phyloP scores from a whole-genome alignment of 805 yeast genomes.

The Candida boidinii region DNA sequence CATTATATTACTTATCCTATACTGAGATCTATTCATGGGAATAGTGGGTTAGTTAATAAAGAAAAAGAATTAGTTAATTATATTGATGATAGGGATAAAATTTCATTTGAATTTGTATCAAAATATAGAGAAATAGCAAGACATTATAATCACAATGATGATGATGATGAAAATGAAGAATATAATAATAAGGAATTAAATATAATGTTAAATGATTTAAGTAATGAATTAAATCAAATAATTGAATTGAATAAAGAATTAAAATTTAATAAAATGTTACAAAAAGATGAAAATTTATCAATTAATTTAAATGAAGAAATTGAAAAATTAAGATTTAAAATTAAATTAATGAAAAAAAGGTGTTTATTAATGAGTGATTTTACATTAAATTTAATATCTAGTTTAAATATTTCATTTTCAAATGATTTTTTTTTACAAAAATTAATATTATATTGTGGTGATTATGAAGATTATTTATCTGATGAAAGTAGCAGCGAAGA shows the following conservation, averaged over 20 bases:
- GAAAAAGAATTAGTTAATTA: slow-evolving; percentile 1
- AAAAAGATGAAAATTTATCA: neutral
- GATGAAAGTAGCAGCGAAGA: slow-evolving; percentile 15
- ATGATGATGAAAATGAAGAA: neutral
- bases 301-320: neutral
- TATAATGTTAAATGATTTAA: neutral
- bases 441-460: slow-evolving; percentile 22
- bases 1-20: slow-evolving; percentile 8
- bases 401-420: slow-evolving; percentile 22
- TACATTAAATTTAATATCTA: slow-evolving; percentile 23
- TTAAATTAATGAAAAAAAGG: slow-evolving; percentile 8
- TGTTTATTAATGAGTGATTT: slow-evolving; percentile 19
- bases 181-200: neutral
- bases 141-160: no score
- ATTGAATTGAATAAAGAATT: neutral
- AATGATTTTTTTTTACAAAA: slow-evolving; percentile 20
- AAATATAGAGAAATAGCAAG: no score
- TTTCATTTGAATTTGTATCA: slow-evolving; percentile 1
- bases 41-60: slow-evolving; percentile 1
- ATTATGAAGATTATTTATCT: slow-evolving; percentile 19
- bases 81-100: slow-evolving; percentile 2
- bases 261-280: neutral
- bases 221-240: neutral
- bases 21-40: slow-evolving; percentile 5
- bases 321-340: slow-evolving; percentile 1